Evolutionary conservation across 2,329 filamentous ascomycete genomes (phyloP), one percentile per base, ranked within the genome.

Genomic region (Tolypocladium ophioglossoides): DNA sequence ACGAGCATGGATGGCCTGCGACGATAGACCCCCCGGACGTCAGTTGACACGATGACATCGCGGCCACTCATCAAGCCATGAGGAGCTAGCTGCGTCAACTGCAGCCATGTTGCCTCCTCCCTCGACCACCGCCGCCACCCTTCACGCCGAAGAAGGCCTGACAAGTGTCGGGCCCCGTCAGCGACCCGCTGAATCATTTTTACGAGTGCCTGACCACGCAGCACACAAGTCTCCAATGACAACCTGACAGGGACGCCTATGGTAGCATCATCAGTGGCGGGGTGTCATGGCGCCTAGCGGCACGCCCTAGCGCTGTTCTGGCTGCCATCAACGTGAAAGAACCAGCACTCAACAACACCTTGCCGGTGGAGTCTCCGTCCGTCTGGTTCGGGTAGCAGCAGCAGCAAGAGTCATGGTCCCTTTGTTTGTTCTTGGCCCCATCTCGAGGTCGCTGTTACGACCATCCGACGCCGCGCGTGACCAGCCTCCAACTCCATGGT

Each of bases 391-490:
- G 44, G 39, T 27, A 27, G 6, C 48, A 41, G 50, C 35, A 35
- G 27, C 44, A 41, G 44, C 41, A 38, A 55, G 38, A 49, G 35
- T 18, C 51, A 51, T 20, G 49, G 53, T 52, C 51, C 53, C 53
- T 49, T 52, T 53, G 53, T 49, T 54, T 54, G 53, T 51, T 50
- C 44, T 51, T 30, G 30, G 48, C 54, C 54, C 48, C 54, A 40
- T 53, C 39, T 35, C 48, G 47, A 50, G 38, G 40, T 53, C 52
- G 50, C 50, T 11, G 51, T 49, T 52, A 39, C 35, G 34, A 47
- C 22, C 34, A 22, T 30, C 53, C 48, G 53, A 54, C 48, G 37
- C 48, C 49, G 27, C 38, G 30, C 40, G 32, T 39, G 44, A 37
- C 50, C 50, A 47, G 35, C 40, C 30, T 48, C 49, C n/a, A 52